A percentile compares a stretch with the other conserved stretches of the same genome.
These are phyloP conservation scores for Daldinia bambusicola DNA, from an alignment of 495 filamentous ascomycete genomes.

Conservation along the genomic window DNA sequence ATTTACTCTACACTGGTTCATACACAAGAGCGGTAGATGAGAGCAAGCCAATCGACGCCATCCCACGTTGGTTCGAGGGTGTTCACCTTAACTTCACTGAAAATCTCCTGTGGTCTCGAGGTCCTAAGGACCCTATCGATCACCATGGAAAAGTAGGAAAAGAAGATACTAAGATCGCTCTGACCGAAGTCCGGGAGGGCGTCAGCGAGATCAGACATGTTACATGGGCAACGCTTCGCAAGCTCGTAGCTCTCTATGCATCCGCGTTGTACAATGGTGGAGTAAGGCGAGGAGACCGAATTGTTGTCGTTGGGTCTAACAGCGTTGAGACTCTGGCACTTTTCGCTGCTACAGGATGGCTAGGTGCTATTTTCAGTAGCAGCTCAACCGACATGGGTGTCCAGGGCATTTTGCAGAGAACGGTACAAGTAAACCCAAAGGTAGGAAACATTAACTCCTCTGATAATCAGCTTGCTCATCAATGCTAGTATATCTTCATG, in stretches of 20 bases:
- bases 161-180: conserved; percentile 73
- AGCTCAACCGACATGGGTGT: conserved; percentile 83
- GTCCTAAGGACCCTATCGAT: conserved; percentile 42
- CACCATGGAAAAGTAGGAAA: conserved; percentile 63
- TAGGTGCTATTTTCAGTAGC: conserved; percentile 77
- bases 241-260: conserved; percentile 63
- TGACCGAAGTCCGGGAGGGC: conserved; percentile 79
- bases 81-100: conserved; percentile 71
- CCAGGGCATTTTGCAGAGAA: conserved; percentile 77
- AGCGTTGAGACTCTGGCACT: conserved; percentile 76
- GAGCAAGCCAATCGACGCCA: conserved; percentile 69
- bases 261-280: conserved; percentile 72
- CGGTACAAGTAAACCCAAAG: conserved; percentile 75
- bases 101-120: conserved; percentile 66
- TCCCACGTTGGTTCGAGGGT: conserved; percentile 76
- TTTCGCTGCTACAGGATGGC: conserved; percentile 69
- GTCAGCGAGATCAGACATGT: conserved; percentile 63
- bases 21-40: conserved; percentile 73
- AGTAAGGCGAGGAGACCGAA: conserved; percentile 73
- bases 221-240: conserved; percentile 72
- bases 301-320: conserved; percentile 77
- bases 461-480: conserved; percentile 9
- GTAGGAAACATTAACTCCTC: conserved; percentile 29
- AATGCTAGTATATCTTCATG: conserved; percentile 70
- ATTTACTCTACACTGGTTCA: conserved; percentile 69